Percentiles rank a stretch among this genome's conserved stretches.
Conservation (phyloP, 495 filamentous ascomycete species). For the Talaromyces liani region DNA sequence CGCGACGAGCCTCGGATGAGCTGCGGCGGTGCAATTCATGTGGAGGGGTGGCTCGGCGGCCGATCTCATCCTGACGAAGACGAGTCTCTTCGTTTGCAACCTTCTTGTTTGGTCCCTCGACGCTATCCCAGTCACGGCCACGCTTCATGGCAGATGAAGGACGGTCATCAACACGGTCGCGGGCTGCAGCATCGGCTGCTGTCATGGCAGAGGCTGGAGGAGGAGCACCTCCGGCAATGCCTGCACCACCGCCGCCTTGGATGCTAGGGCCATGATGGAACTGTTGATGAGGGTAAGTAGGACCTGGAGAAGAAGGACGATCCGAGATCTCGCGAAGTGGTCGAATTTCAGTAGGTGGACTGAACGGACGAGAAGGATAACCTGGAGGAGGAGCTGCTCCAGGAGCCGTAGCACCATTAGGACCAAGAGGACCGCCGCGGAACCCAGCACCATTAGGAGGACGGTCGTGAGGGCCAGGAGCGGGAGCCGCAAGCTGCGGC, state of each 20-base stretch:
- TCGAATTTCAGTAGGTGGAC: constrained; percentile 75
- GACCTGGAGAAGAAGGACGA: constrained; percentile 74
- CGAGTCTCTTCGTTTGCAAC: constrained; percentile 80
- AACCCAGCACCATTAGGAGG: constrained; percentile 49
- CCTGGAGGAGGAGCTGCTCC: constrained; percentile 41
- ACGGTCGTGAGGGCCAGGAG: constrained; percentile 41
- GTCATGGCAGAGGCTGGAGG: constrained; percentile 64
- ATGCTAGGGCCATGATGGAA: constrained; percentile 65
- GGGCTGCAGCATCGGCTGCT: constrained; percentile 68
- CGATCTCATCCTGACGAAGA: constrained; percentile 71
- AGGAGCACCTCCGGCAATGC: constrained; percentile 72
- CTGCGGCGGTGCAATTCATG: constrained; percentile 65
- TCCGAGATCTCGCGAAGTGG: constrained; percentile 69
- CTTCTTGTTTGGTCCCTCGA: constrained; percentile 72
- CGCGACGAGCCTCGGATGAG: constrained; percentile 67
- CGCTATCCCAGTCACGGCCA: constrained; percentile 80
- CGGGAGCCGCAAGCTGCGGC: constrained; percentile 54
- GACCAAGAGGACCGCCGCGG: constrained; percentile 45
- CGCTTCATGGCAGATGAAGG: constrained; percentile 76
- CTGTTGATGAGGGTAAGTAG: constrained; percentile 71
- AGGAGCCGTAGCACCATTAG: constrained; percentile 42
- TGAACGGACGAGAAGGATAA: constrained; percentile 52
- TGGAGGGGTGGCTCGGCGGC: constrained; percentile 68
- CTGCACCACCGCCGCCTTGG: constrained; percentile 57
- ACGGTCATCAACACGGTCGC: constrained; percentile 71